phyloP scores from a whole-genome alignment of 1,284 basidiomycete species.

The Austroboletus novae-zelandiae region DNA sequence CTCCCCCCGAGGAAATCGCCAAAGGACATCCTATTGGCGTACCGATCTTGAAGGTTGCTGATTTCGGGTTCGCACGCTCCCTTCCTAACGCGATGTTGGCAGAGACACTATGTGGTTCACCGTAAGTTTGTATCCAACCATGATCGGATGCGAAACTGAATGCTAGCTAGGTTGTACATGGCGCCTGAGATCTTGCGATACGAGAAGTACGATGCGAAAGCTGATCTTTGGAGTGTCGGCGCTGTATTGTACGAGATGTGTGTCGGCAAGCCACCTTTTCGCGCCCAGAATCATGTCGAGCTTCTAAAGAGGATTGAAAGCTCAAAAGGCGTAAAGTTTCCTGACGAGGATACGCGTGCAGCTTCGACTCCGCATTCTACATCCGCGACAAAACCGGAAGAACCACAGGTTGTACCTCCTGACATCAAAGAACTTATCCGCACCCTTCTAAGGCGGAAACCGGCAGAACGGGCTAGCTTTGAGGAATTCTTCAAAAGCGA shows the following conservation, averaged over 20 bases:
- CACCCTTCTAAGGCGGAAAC: slow-evolving; percentile 78
- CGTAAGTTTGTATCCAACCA: slow-evolving; percentile 52
- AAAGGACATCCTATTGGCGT: slow-evolving; percentile 90
- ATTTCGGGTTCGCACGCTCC: slow-evolving; percentile 96
- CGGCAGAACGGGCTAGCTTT: slow-evolving; percentile 84
- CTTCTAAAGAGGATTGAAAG: slow-evolving; percentile 91
- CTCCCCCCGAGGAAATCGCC: slow-evolving; percentile 73
- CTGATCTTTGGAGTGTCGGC: slow-evolving; percentile 97
- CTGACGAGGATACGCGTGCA: slow-evolving; percentile 73
- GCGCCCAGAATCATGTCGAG: slow-evolving; percentile 95
- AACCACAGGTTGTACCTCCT: slow-evolving; percentile 59
- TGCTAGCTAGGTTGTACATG: slow-evolving; percentile 81
- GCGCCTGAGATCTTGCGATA: slow-evolving; percentile 97
- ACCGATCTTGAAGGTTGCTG: slow-evolving; percentile 94
- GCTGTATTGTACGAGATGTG: slow-evolving; percentile 97
- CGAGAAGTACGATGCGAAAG: slow-evolving; percentile 98
- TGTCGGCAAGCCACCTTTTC: slow-evolving; percentile 91
- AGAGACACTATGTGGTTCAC: slow-evolving; percentile 96
- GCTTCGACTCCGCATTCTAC: slow-evolving; percentile 21
- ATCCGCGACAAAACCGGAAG: slow-evolving; percentile 30
- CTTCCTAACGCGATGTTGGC: slow-evolving; percentile 92
- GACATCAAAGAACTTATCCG: slow-evolving; percentile 93
- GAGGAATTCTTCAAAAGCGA: slow-evolving; percentile 88
- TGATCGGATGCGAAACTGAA: slow-evolving; percentile 6
- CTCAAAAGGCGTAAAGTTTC: slow-evolving; percentile 85